phyloP scores from a whole-genome alignment of 163 green algal species.

The Prototheca wickerhamii region DNA sequence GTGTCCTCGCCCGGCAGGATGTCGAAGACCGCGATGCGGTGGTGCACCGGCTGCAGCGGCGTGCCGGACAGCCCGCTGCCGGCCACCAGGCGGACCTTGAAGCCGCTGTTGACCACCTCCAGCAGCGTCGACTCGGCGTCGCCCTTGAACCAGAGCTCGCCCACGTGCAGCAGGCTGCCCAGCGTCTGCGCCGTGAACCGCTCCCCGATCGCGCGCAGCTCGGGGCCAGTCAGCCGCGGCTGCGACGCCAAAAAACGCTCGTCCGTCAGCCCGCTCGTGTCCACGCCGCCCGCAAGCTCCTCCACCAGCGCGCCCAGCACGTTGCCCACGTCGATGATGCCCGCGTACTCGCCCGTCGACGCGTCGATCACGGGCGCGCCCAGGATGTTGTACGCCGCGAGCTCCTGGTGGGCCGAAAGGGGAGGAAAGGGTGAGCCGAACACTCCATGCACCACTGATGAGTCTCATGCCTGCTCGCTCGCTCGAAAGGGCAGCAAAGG shows the following conservation, averaged over 20 bases:
- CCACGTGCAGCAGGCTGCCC: constrained; percentile 14
- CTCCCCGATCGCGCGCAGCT: constrained; percentile 19
- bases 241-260: constrained; percentile 13
- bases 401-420: constrained; percentile 3
- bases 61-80: not conserved
- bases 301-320: constrained; percentile 12
- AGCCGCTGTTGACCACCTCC: constrained; percentile 22
- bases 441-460: too few species aligned
- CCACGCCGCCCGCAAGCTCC: not conserved
- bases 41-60: constrained; percentile 19
- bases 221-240: constrained; percentile 11
- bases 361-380: constrained; percentile 19
- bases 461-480: not conserved
- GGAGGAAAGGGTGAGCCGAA: not conserved
- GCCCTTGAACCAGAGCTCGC: constrained; percentile 26
- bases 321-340: constrained; percentile 20
- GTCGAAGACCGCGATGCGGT: constrained; percentile 57
- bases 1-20: constrained; percentile 25
- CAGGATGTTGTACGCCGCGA: constrained; percentile 23
- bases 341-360: constrained; percentile 16
- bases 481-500: not conserved
- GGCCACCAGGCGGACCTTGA: constrained; percentile 8
- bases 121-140: constrained; percentile 24
- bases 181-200: constrained; percentile 9
- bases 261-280: constrained; percentile 17